A percentile compares a stretch with the other conserved stretches of the same genome.
Evolutionary conservation across 768 basidiomycete species (phyloP).

Genomic region (Suillus variegatus): DNA sequence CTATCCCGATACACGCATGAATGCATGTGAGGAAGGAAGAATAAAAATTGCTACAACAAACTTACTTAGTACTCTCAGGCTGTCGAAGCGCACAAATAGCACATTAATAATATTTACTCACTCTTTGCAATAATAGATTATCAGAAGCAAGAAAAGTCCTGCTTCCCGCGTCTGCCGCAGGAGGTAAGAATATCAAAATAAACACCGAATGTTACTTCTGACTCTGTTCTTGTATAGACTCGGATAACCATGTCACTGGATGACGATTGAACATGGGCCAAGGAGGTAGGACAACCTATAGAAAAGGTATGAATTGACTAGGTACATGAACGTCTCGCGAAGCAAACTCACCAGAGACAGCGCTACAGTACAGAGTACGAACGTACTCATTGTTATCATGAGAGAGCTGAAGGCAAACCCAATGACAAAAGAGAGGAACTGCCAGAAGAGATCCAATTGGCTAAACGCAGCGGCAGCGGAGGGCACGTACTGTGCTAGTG

Average conservation of each 20-base stretch:
- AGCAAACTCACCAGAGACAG: conserved; percentile 6
- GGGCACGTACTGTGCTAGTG: conserved; percentile 23
- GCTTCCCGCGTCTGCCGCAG: neutral
- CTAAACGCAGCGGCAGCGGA: neutral
- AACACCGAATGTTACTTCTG: conserved; percentile 17
- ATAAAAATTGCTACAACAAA: neutral
- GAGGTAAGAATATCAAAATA: conserved; percentile 3
- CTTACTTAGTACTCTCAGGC: conserved; percentile 11
- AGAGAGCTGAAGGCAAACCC: conserved; percentile 32
- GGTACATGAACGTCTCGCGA: neutral
- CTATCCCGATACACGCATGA: neutral
- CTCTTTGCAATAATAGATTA: neutral
- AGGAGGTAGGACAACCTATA: conserved; percentile 62
- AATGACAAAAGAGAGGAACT: conserved; percentile 31
- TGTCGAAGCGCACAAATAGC: neutral
- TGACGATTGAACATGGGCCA: conserved; percentile 70
- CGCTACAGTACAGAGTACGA: conserved; percentile 1
- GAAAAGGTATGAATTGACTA: neutral
- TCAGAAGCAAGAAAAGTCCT: neutral
- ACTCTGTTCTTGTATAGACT: conserved; percentile 29
- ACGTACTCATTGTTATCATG: conserved; percentile 21
- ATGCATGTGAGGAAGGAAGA: neutral
- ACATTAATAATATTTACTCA: neutral
- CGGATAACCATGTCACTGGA: conserved; percentile 58
- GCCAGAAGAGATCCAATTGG: neutral